Percentiles rank a stretch among this genome's conserved stretches.
Evolutionary conservation across 495 filamentous ascomycete species (phyloP).

Genomic region (Daldinia concentrica): DNA sequence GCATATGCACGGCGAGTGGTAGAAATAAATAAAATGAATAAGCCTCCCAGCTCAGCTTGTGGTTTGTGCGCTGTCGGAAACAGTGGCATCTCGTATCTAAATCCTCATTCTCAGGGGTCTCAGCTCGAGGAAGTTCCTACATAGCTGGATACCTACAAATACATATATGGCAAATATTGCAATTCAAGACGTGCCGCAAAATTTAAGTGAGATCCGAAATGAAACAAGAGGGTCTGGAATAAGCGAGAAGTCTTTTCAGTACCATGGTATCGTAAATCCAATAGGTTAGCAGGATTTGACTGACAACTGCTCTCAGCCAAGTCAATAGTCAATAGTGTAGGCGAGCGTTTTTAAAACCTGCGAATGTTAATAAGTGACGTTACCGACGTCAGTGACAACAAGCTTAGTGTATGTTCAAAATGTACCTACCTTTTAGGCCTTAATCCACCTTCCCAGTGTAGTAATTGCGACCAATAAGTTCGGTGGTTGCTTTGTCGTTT

Average conservation of each 20-base stretch:
- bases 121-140: neutral
- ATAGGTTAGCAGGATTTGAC: constrained; percentile 18
- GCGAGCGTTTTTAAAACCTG: constrained; percentile 4
- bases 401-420: no score
- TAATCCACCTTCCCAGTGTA: constrained; percentile 29
- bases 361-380: neutral
- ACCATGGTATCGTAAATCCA: constrained; percentile 9
- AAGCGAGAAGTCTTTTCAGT: neutral
- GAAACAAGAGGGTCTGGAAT: constrained; percentile 29
- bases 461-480: constrained; percentile 21
- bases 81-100: constrained; percentile 15
- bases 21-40: constrained; percentile 7
- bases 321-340: no score
- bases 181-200: constrained; percentile 24
- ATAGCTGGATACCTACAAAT: neutral
- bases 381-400: neutral
- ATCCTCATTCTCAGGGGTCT: neutral
- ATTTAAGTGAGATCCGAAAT: constrained; percentile 19
- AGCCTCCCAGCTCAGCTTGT: constrained; percentile 1
- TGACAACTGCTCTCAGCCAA: neutral
- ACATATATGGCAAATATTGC: constrained; percentile 15
- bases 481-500: constrained; percentile 20
- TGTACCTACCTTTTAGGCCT: constrained; percentile 10
- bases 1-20: neutral
- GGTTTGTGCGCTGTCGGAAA: constrained; percentile 8